Conservation (phyloP, 169 alveolate genomes). For the Sarcocystis neurona region DNA sequence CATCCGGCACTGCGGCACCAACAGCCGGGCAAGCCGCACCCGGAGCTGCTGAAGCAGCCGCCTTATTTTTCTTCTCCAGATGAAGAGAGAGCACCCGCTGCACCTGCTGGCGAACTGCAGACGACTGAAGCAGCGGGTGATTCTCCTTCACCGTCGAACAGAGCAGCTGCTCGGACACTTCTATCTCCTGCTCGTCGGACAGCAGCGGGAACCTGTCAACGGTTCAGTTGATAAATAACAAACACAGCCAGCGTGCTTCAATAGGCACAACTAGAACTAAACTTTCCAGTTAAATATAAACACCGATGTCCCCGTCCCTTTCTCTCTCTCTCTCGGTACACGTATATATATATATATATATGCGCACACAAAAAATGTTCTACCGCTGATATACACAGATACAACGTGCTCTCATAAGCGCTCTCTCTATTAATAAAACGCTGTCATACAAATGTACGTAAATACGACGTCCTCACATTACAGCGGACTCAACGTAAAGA, state of each 20-base stretch:
- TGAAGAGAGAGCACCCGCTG: slow-evolving; percentile 20
- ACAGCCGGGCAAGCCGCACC: no score
- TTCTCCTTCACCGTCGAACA: slow-evolving; percentile 27
- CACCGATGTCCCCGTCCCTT: neutral
- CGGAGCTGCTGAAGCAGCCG: no score
- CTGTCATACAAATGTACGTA: no score
- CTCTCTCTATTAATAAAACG: no score
- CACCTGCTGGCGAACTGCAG: slow-evolving; percentile 43
- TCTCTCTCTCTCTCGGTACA: neutral
- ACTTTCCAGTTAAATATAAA: neutral
- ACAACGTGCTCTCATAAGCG: no score
- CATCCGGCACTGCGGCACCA: no score
- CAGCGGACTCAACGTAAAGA: no score
- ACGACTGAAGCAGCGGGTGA: slow-evolving; percentile 27
- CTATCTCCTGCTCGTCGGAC: slow-evolving; percentile 61
- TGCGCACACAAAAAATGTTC: no score
- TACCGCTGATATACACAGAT: no score
- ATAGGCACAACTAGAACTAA: neutral
- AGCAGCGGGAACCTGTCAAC: slow-evolving; percentile 48
- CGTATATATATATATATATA: no score
- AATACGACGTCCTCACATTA: no score
- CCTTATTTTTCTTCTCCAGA: no score
- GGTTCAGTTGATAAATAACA: neutral
- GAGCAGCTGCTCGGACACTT: slow-evolving; percentile 42
- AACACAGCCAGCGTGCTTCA: neutral